These are phyloP conservation scores for Rutidosis leptorrhynchoides DNA, from an alignment of 129 eudicot genomes.

Conservation along the genomic window DNA sequence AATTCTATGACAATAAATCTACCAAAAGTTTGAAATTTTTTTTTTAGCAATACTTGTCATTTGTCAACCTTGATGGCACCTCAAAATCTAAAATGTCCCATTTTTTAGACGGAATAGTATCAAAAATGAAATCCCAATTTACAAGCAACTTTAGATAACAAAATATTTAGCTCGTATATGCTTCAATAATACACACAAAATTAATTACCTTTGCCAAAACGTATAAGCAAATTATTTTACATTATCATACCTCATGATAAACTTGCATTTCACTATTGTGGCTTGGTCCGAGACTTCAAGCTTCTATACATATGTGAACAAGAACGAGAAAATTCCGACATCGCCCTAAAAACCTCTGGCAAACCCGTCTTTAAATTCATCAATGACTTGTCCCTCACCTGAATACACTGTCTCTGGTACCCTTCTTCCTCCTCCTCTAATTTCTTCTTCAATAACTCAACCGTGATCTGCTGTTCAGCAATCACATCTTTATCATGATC, in stretches of 20 bases:
- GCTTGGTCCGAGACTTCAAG: constrained; percentile 52
- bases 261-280: constrained; percentile 37
- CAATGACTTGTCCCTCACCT: constrained; percentile 83
- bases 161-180: background rate
- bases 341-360: constrained; percentile 71
- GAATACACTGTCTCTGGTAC: constrained; percentile 59
- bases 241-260: constrained; percentile 30
- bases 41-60: too few species aligned
- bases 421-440: constrained; percentile 69
- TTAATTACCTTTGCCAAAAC: constrained; percentile 14
- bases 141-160: background rate
- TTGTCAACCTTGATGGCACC: background rate
- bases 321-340: constrained; percentile 68
- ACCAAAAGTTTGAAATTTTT: background rate
- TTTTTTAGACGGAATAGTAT: background rate
- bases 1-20: too few species aligned
- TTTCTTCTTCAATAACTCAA: constrained; percentile 55
- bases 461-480: constrained; percentile 53
- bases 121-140: constrained; percentile 2
- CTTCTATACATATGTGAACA: constrained; percentile 68
- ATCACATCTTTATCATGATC: constrained; percentile 56
- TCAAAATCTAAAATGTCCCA: background rate
- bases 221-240: constrained; percentile 28
- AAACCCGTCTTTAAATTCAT: constrained; percentile 63
- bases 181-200: constrained; percentile 26